These are phyloP conservation scores for Cydonia oblonga DNA, from an alignment of 331 rosid genomes.

Conservation along the genomic window DNA sequence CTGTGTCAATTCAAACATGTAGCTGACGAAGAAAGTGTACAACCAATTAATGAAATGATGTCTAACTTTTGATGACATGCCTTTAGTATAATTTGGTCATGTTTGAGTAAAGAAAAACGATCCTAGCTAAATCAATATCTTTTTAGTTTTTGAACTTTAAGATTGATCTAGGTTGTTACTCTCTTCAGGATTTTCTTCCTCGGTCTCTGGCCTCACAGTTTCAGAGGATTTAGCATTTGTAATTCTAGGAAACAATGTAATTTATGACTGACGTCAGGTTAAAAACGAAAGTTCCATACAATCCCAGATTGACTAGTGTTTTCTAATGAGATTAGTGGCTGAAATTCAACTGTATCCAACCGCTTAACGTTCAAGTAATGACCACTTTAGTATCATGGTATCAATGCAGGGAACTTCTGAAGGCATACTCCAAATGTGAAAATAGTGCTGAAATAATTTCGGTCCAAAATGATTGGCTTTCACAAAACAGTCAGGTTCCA, in stretches of 20 bases:
- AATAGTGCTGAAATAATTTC: constrained; percentile 65
- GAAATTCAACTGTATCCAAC: background rate
- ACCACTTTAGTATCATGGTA: background rate
- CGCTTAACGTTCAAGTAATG: background rate
- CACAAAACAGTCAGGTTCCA: constrained; percentile 48
- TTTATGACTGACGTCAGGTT: background rate
- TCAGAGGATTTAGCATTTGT: background rate
- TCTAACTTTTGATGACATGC: background rate
- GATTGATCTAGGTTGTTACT: background rate
- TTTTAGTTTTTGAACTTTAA: background rate
- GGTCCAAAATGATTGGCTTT: constrained; percentile 79
- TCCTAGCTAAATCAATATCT: background rate
- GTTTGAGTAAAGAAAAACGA: background rate
- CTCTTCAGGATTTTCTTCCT: background rate
- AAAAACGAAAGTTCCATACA: background rate
- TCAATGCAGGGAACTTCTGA: constrained; percentile 66
- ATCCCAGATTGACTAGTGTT: background rate
- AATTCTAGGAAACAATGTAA: background rate
- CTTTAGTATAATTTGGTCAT: background rate
- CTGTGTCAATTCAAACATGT: background rate
- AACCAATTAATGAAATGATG: background rate
- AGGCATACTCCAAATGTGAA: constrained; percentile 74
- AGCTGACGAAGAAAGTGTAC: background rate
- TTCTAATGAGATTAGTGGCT: background rate
- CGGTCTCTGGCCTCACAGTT: background rate